Base-by-base conservation (phyloP, 345 rosid genomes). In the Pugionium cornutum region DNA sequence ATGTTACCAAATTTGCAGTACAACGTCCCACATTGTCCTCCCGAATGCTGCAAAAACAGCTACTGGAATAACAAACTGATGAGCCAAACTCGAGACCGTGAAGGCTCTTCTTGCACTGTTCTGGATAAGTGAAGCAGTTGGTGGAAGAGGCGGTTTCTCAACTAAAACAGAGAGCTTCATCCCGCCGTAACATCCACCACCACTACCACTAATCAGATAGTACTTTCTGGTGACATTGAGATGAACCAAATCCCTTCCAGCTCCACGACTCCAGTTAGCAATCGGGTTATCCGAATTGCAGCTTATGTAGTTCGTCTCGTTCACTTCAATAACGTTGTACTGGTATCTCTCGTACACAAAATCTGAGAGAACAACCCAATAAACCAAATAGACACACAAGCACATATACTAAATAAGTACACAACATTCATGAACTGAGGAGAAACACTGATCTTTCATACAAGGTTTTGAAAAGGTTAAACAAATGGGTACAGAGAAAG, bases 291-390 rank as follows among this genome's bases (percentile, higher is more conserved):
- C 83, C 0, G 91, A 31, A 39, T 80, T 90, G 84, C 99, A 94
- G 1, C 61, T 61, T 76, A 78, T 79, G 41, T 91, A 94, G 55
- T 82, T 79, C 0, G 96, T 88, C 65, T 86, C 66, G 83, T 94
- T 94, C 79, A 94, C 99, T 78, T 94, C 96, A 11, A 94, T 78
- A 49, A 94, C 84, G 27, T 83, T 79, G 85, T 71, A 72, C 76
- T 94, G 96, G 82, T 89, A 83, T 79, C 97, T 86, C 60, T 94
- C 92, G 35, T 91, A 94, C 69, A 91, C 96, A 41, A 94, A 94
- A 78, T 70, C 99, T 94, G 76, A 41, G 7, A 31, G 28, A 34
- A 52, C 53, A 30, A 35, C 51, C 33, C 44, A 48, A 34, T 6
- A 58, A 32, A 46, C 35, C 66, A 60, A 34, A 30, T 5, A 48